phyloP scores from a whole-genome alignment of 148 eudicot genomes.

The Nepenthes gracilis region DNA sequence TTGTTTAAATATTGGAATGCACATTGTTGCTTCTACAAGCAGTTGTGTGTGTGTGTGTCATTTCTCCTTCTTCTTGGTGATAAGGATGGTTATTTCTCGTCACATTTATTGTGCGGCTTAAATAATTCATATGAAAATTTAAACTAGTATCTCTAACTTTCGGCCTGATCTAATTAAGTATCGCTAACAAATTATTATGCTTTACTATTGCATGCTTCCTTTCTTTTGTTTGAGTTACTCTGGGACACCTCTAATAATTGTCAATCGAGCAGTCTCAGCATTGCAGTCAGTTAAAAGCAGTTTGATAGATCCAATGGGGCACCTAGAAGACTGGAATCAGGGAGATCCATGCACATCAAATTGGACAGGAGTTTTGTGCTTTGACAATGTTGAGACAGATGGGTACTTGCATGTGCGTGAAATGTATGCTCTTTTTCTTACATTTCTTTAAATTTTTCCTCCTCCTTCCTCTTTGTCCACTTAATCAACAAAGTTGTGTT shows the following conservation, averaged over 20 bases:
- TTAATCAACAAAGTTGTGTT: neutral
- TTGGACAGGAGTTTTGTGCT: constrained; percentile 68
- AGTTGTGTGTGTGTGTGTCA: too few relatives aligned
- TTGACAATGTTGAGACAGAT: constrained; percentile 15
- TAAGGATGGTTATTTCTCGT: too few relatives aligned
- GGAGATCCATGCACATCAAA: constrained; percentile 62
- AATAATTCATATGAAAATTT: too few relatives aligned
- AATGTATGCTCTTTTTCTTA: constrained; percentile 35
- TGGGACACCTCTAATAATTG: too few relatives aligned
- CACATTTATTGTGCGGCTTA: too few relatives aligned
- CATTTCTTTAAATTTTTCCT: neutral
- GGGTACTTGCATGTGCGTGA: constrained; percentile 45
- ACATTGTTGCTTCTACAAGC: too few relatives aligned
- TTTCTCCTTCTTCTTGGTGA: too few relatives aligned
- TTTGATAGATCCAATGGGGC: constrained; percentile 38
- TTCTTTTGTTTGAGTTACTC: too few relatives aligned
- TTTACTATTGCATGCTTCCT: neutral
- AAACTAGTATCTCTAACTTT: too few relatives aligned
- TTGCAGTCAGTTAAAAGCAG: constrained; percentile 30
- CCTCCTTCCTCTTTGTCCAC: neutral
- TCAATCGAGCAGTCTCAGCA: constrained; percentile 38
- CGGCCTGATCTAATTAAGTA: too few relatives aligned
- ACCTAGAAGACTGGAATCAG: constrained; percentile 46
- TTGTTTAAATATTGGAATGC: too few relatives aligned
- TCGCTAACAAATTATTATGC: neutral